Conservation (phyloP, 2,329 filamentous ascomycete species). For the Neospermospora avenae region DNA sequence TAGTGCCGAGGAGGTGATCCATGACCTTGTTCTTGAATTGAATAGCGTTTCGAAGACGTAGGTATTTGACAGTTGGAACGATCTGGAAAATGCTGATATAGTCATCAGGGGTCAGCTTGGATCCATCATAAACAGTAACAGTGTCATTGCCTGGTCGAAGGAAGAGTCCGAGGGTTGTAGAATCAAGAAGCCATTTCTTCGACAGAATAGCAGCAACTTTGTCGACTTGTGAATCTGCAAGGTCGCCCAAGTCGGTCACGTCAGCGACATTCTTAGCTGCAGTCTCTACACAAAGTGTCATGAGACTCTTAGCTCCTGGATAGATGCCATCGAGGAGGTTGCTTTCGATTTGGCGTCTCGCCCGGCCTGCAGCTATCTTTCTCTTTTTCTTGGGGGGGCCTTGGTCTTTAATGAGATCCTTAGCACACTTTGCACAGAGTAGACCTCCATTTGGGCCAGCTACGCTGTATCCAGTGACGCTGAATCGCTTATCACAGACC, state of each 20-base stretch:
- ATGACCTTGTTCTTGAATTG: slow-evolving; percentile 86
- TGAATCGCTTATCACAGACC: slow-evolving; percentile 82
- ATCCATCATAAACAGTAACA: slow-evolving; percentile 55
- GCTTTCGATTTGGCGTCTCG: slow-evolving; percentile 77
- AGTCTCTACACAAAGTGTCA: slow-evolving; percentile 61
- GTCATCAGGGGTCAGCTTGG: slow-evolving; percentile 69
- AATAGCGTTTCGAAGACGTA: slow-evolving; percentile 81
- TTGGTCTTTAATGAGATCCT: slow-evolving; percentile 64
- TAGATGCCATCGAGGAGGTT: slow-evolving; percentile 75
- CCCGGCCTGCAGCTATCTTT: slow-evolving; percentile 47
- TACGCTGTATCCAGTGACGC: slow-evolving; percentile 85
- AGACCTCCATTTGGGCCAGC: slow-evolving; percentile 79
- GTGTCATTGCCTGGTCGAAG: slow-evolving; percentile 49
- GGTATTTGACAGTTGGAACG: slow-evolving; percentile 62
- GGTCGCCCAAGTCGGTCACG: slow-evolving; percentile 59
- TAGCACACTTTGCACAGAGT: slow-evolving; percentile 80
- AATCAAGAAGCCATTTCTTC: slow-evolving; percentile 54
- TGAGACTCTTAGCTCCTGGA: slow-evolving; percentile 64
- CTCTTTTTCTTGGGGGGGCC: slow-evolving; percentile 56
- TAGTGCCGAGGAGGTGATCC: slow-evolving; percentile 73
- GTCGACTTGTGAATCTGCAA: slow-evolving; percentile 54
- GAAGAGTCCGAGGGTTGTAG: slow-evolving; percentile 55
- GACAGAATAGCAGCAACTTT: slow-evolving; percentile 58
- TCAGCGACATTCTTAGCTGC: slow-evolving; percentile 60
- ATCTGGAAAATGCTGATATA: slow-evolving; percentile 77